These are phyloP conservation scores for Acanthamoeba lenticulata DNA, from an alignment of 208 protist genomes.

Conservation along the genomic window DNA sequence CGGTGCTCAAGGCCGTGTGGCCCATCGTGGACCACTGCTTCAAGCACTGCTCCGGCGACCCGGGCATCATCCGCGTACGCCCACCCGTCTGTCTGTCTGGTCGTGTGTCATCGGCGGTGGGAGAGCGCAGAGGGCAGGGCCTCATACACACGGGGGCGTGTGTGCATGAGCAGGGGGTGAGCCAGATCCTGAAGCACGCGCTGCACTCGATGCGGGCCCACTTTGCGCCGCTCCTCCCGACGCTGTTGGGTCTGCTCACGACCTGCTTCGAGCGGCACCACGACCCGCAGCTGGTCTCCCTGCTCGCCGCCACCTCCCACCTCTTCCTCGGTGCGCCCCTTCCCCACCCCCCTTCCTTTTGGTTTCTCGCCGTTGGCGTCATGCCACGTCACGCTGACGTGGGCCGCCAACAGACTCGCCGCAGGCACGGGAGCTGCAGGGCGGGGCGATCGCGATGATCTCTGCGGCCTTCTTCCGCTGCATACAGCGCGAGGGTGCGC, in stretches of 20 bases:
- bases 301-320: background rate
- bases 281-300: background rate
- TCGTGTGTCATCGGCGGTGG: too few relatives aligned
- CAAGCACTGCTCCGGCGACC: background rate
- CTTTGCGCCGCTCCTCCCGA: background rate
- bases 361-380: too few relatives aligned
- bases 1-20: slow-evolving; percentile 9
- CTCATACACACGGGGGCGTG: too few relatives aligned
- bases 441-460: background rate
- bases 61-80: background rate
- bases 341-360: too few relatives aligned
- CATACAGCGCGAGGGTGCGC: background rate
- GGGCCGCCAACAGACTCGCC: too few relatives aligned
- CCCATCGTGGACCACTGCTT: background rate
- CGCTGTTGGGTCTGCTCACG: background rate
- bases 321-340: too few relatives aligned
- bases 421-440: background rate
- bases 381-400: too few relatives aligned
- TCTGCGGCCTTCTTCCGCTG: background rate
- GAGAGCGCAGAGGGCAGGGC: too few relatives aligned
- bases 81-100: too few relatives aligned
- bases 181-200: background rate
- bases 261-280: slow-evolving; percentile 3
- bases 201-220: background rate
- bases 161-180: background rate